phyloP scores from a whole-genome alignment of 371 early-diverging fungal genomes.

The Haplosporangium sp. region DNA sequence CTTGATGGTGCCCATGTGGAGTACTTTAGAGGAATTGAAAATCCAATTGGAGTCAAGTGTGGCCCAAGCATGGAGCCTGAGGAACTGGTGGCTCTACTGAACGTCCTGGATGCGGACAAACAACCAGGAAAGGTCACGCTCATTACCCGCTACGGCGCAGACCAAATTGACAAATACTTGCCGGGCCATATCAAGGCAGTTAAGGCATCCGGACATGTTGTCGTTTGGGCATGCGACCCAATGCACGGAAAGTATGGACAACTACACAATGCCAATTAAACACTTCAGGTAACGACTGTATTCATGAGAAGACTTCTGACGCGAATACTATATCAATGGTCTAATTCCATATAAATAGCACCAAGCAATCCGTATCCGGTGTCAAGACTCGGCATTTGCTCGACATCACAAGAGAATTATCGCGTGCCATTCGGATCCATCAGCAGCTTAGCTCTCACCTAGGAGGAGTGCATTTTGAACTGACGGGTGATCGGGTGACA shows the following conservation, averaged over 20 bases:
- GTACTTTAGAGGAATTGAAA: slow-evolving; percentile 93
- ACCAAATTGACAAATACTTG: slow-evolving; percentile 82
- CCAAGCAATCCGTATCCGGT: slow-evolving; percentile 81
- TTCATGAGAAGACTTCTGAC: not conserved
- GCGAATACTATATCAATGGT: not conserved
- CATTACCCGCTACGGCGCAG: slow-evolving; percentile 94
- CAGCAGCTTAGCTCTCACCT: slow-evolving; percentile 75
- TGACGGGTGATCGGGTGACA: slow-evolving; percentile 94
- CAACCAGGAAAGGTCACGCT: slow-evolving; percentile 93
- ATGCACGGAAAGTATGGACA: slow-evolving; percentile 92
- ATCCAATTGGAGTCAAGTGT: slow-evolving; percentile 97
- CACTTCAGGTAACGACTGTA: not conserved
- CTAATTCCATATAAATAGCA: slow-evolving; percentile 56
- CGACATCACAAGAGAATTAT: slow-evolving; percentile 85
- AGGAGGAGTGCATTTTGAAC: slow-evolving; percentile 95
- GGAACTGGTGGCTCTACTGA: slow-evolving; percentile 82
- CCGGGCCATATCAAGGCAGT: slow-evolving; percentile 94
- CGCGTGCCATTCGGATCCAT: slow-evolving; percentile 87
- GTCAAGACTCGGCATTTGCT: slow-evolving; percentile 93
- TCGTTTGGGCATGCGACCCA: slow-evolving; percentile 97
- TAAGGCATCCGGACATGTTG: slow-evolving; percentile 82
- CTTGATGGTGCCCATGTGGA: slow-evolving; percentile 96
- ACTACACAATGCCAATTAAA: no score
- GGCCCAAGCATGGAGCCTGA: slow-evolving; percentile 92
- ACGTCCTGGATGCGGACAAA: slow-evolving; percentile 86